Percentiles rank a stretch among this genome's conserved stretches.
Conservation (phyloP, 192 early-diverging fungal genomes). For the Gigaspora rosea region DNA sequence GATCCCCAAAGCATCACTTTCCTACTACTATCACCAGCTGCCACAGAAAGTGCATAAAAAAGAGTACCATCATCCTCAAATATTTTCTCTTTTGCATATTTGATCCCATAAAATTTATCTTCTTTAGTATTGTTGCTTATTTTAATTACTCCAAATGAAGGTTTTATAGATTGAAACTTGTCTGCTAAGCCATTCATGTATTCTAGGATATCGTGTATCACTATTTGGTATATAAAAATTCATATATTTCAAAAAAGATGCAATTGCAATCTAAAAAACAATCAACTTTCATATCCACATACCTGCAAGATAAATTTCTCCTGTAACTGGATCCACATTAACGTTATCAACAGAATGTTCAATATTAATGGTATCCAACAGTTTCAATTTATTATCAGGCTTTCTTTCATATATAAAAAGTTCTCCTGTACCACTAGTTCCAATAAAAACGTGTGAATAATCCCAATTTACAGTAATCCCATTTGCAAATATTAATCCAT, state of each 20-base stretch:
- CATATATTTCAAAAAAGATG: conserved; percentile 21
- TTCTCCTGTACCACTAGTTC: background rate
- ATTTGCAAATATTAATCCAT: background rate
- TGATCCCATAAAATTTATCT: background rate
- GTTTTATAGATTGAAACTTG: background rate
- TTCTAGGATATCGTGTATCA: background rate
- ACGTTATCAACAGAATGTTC: conserved; percentile 10
- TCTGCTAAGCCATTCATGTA: background rate
- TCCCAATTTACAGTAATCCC: conserved; percentile 27
- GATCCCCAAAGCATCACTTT: background rate
- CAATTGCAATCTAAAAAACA: conserved; percentile 31
- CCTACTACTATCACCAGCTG: background rate
- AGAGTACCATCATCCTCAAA: background rate
- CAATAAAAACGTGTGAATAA: conserved; percentile 5
- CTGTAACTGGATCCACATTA: conserved; percentile 19
- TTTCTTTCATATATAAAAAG: conserved; percentile 14
- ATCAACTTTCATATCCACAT: conserved; percentile 25
- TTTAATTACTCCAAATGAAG: conserved; percentile 35
- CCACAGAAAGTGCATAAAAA: background rate
- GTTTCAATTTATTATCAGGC: background rate
- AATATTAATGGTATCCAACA: background rate
- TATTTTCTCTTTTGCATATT: background rate
- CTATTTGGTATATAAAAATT: conserved; percentile 29
- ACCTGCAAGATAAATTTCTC: conserved; percentile 24
- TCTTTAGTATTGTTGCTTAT: conserved; percentile 19